Percentiles rank a stretch among this genome's conserved stretches.
Conservation (phyloP, 2,329 filamentous ascomycete species). For the Aspergillus calidoustus region DNA sequence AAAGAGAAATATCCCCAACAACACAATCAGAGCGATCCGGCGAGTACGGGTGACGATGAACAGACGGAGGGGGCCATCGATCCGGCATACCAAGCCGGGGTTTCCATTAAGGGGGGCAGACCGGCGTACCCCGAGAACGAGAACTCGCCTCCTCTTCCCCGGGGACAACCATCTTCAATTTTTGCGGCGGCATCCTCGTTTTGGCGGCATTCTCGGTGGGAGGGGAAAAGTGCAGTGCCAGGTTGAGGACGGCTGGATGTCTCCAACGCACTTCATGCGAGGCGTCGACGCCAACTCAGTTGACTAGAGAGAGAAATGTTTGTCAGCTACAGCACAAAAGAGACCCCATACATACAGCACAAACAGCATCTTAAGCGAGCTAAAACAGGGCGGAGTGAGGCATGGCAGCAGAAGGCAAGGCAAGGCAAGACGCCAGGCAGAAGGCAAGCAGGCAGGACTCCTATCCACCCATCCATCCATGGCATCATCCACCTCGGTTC, state of each 20-base stretch:
- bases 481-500: background rate
- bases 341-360: background rate
- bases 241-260: background rate
- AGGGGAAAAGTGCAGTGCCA: background rate
- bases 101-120: background rate
- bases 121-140: background rate
- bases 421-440: background rate
- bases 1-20: no score
- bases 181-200: background rate
- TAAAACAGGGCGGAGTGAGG: background rate
- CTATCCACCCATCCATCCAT: no score
- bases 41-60: background rate
- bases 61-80: background rate
- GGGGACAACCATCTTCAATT: background rate
- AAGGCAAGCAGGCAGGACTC: background rate
- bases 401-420: background rate
- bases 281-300: background rate
- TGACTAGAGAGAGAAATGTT: background rate
- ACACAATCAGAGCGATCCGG: background rate
- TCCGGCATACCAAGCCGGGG: background rate
- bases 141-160: background rate
- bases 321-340: background rate
- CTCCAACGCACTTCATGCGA: background rate
- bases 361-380: background rate
- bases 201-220: background rate